phyloP scores from a whole-genome alignment of 176 grass and related monocot genomes.

The Oryza glumipatula region DNA sequence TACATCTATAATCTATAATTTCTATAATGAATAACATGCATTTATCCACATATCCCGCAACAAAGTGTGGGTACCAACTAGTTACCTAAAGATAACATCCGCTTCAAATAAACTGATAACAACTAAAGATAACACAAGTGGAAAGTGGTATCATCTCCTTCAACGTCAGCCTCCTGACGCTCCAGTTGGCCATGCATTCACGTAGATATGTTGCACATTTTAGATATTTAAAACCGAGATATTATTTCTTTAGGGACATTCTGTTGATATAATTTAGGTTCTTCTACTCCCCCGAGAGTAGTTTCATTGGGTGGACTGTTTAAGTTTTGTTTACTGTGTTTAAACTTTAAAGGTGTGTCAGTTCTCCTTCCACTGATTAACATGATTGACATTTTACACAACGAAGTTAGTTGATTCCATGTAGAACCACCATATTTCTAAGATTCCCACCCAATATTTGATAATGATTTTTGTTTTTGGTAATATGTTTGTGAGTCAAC shows the following conservation, averaged over 20 bases:
- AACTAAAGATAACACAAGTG: no score
- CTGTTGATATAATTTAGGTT: neutral
- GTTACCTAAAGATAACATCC: no score
- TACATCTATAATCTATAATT: no score
- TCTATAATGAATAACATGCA: no score
- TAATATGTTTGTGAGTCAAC: neutral
- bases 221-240: neutral
- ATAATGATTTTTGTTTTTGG: neutral
- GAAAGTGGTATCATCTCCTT: no score
- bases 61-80: no score
- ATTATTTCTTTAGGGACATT: neutral
- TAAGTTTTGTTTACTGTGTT: neutral
- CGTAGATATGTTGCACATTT: neutral
- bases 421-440: slow-evolving; percentile 23
- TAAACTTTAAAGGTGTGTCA: neutral
- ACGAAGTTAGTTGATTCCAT: slow-evolving; percentile 17
- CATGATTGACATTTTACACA: slow-evolving; percentile 6
- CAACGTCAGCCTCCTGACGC: no score
- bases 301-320: neutral
- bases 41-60: no score
- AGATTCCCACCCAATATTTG: neutral
- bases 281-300: neutral
- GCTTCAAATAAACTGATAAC: no score
- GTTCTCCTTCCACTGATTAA: slow-evolving; percentile 23
- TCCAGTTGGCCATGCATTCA: no score